Evolutionary conservation across 495 filamentous ascomycete species (phyloP).

Genomic region (Penicillium desertorum): DNA sequence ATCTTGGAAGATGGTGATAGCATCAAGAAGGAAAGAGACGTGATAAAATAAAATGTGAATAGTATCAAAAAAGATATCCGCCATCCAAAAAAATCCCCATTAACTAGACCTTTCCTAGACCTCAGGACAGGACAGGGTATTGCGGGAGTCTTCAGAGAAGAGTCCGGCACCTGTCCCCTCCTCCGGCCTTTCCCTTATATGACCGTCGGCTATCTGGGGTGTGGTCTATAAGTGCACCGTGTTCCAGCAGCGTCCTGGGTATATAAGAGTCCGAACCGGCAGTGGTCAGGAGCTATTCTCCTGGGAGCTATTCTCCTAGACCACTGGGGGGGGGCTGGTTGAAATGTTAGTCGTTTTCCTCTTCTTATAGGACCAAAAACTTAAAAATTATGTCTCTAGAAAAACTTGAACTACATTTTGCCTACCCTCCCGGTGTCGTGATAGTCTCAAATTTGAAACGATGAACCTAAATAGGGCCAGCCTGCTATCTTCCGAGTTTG

Average conservation of each 20-base stretch:
- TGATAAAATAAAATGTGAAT: too few species aligned
- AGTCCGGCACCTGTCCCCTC: background rate
- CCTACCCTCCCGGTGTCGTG: background rate
- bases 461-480: accelerated
- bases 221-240: too few species aligned
- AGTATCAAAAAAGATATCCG: background rate
- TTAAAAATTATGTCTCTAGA: background rate
- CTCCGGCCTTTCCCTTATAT: background rate
- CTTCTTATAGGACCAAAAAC: background rate
- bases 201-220: too few species aligned
- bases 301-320: too few species aligned
- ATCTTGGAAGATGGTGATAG: too few species aligned
- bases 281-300: too few species aligned
- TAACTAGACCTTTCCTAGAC: background rate
- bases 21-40: too few species aligned
- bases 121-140: background rate
- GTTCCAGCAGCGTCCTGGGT: too few species aligned
- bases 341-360: background rate
- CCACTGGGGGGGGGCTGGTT: background rate
- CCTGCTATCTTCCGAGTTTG: background rate
- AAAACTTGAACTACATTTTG: background rate
- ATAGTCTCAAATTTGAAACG: background rate
- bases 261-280: too few species aligned
- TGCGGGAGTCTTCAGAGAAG: too few species aligned
- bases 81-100: background rate